Percentiles rank a stretch among this genome's conserved stretches.
phyloP scores from a whole-genome alignment of 106 monocot species.

The Agapanthus africanus region DNA sequence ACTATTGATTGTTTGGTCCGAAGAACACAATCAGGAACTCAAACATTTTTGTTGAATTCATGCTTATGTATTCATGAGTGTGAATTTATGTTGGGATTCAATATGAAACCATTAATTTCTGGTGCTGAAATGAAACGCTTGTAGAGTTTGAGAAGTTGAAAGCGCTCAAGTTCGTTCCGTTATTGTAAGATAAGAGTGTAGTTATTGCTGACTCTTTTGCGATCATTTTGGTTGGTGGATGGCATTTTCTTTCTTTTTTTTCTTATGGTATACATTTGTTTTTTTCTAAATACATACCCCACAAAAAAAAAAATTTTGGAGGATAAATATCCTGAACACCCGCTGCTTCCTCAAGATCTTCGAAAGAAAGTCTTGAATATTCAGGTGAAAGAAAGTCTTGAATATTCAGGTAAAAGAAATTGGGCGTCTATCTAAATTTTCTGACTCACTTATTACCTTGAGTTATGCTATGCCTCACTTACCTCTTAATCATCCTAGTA shows the following conservation, averaged over 20 bases:
- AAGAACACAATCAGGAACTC: no score
- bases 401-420: constrained; percentile 15
- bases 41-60: no score
- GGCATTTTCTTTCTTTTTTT: neutral
- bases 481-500: no score
- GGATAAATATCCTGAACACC: constrained; percentile 41
- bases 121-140: constrained; percentile 3
- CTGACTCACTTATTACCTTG: no score
- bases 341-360: constrained; percentile 41
- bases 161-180: constrained; percentile 39
- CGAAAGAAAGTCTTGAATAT: constrained; percentile 41
- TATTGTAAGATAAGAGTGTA: constrained; percentile 31
- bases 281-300: no score
- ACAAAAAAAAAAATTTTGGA: constrained; percentile 42
- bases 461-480: no score
- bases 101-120: no score
- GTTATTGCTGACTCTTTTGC: constrained; percentile 41
- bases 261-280: no score
- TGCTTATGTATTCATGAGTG: no score
- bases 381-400: no score
- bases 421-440: neutral
- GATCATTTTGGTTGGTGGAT: constrained; percentile 25
- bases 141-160: constrained; percentile 42
- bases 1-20: no score
- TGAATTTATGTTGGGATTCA: no score